These are phyloP conservation scores for Arthrobotrys pseudoclavata DNA, from an alignment of 2,329 filamentous ascomycete species.

Conservation along the genomic window DNA sequence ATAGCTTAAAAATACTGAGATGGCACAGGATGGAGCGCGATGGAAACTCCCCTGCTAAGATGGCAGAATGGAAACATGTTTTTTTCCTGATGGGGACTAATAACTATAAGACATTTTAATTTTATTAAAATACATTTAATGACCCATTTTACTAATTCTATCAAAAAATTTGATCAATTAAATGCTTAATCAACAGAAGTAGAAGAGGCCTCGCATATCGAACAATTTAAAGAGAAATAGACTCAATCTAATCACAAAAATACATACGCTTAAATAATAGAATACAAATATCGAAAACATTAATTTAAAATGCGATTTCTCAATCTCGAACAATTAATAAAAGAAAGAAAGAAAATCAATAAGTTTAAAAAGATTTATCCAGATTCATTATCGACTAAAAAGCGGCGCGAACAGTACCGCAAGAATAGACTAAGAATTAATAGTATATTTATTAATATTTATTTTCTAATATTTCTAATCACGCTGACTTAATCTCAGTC, in stretches of 20 bases:
- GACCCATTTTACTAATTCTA: conserved; percentile 2
- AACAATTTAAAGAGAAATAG: conserved; percentile 3
- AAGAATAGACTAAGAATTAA: not conserved
- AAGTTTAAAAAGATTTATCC: conserved; percentile 3
- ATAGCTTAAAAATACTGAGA: too few relatives aligned
- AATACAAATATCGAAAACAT: conserved; percentile 16
- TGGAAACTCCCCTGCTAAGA: too few relatives aligned
- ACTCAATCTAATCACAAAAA: not conserved
- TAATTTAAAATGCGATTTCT: conserved; percentile 19
- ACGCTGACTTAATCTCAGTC: not conserved
- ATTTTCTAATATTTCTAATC: not conserved
- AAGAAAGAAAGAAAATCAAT: not conserved
- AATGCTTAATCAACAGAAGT: conserved; percentile 3
- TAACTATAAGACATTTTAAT: conserved; percentile 2
- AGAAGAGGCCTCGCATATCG: not conserved
- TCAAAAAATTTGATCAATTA: conserved; percentile 10
- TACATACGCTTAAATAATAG: conserved; percentile 1
- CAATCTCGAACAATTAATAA: conserved; percentile 4
- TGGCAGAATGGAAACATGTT: too few relatives aligned
- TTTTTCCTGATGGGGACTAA: not conserved
- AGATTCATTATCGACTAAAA: not conserved
- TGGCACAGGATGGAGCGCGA: too few relatives aligned
- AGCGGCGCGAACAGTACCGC: not conserved
- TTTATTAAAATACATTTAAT: conserved; percentile 18
- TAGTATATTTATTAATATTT: conserved; percentile 2